Conservation (phyloP, 495 filamentous ascomycete species). For the Clohesyomyces aquaticus region DNA sequence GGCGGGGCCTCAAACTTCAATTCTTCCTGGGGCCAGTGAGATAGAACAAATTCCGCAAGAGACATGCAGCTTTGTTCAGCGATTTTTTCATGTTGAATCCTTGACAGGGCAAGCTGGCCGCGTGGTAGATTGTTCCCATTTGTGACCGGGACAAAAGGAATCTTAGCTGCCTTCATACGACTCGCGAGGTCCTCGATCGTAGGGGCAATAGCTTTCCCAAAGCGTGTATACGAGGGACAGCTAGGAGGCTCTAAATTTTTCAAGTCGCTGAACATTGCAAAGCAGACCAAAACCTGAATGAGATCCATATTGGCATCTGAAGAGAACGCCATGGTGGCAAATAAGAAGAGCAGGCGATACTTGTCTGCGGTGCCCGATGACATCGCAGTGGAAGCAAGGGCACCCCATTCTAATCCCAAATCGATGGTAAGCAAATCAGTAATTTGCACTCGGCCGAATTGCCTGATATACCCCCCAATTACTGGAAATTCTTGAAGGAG, state of each 20-base stretch:
- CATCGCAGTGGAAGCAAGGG: constrained; percentile 46
- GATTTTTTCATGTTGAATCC: constrained; percentile 40
- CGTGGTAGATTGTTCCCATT: too few species aligned
- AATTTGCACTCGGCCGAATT: constrained; percentile 43
- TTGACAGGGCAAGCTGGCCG: constrained; percentile 40
- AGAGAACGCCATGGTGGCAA: constrained; percentile 50
- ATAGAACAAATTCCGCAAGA: constrained; percentile 44
- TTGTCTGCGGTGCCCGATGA: constrained; percentile 31
- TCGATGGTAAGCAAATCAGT: constrained; percentile 45
- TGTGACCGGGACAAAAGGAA: constrained; percentile 34
- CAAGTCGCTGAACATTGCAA: constrained; percentile 46
- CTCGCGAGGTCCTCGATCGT: constrained; percentile 31
- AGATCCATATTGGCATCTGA: constrained; percentile 46
- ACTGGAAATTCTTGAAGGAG: constrained; percentile 46
- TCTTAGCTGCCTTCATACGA: constrained; percentile 40
- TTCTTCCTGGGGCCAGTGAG: constrained; percentile 51
- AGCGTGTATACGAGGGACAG: constrained; percentile 40
- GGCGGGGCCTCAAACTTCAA: constrained; percentile 38
- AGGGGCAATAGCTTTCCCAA: constrained; percentile 39
- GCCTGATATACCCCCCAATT: constrained; percentile 49
- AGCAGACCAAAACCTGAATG: constrained; percentile 48
- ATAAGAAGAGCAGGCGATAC: constrained; percentile 51
- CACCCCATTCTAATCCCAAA: constrained; percentile 52
- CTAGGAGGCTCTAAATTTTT: constrained; percentile 44
- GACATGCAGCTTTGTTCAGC: constrained; percentile 37